phyloP scores from a whole-genome alignment of 2,329 filamentous ascomycete species.

The Penicillium sp. region DNA sequence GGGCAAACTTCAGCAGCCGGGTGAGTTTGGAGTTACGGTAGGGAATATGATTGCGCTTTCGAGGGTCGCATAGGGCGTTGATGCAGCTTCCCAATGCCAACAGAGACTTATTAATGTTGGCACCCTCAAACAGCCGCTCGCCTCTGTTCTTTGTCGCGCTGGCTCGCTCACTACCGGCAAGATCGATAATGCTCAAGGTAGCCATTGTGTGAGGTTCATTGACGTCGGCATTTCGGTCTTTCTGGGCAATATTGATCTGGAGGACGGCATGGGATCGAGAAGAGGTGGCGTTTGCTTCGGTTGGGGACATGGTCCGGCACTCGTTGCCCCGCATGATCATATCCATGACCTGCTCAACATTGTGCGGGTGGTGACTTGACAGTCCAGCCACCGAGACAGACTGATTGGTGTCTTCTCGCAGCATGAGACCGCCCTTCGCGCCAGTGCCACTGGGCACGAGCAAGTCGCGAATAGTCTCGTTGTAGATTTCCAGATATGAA shows the following conservation, averaged over 20 bases:
- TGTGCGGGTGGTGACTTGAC: slow-evolving; percentile 83
- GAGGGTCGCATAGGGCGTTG: slow-evolving; percentile 90
- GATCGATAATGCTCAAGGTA: slow-evolving; percentile 94
- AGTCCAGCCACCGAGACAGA: slow-evolving; percentile 86
- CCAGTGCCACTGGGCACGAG: slow-evolving; percentile 77
- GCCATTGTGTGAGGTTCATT: slow-evolving; percentile 98
- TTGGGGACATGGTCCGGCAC: slow-evolving; percentile 90
- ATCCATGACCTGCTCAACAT: slow-evolving; percentile 97
- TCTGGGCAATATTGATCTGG: slow-evolving; percentile 92
- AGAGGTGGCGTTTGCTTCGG: slow-evolving; percentile 93
- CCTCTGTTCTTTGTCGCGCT: slow-evolving; percentile 96
- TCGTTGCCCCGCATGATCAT: slow-evolving; percentile 97
- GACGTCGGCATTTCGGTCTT: slow-evolving; percentile 85
- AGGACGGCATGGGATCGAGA: slow-evolving; percentile 95
- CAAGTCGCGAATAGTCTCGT: slow-evolving; percentile 94
- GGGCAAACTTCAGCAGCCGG: slow-evolving; percentile 88
- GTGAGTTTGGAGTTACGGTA: slow-evolving; percentile 98
- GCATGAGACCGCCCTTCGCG: slow-evolving; percentile 78
- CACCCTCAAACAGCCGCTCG: slow-evolving; percentile 83
- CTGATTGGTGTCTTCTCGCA: slow-evolving; percentile 91
- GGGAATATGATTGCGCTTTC: slow-evolving; percentile 88
- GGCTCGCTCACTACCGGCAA: slow-evolving; percentile 91
- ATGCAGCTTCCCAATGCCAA: slow-evolving; percentile 94
- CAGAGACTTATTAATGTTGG: slow-evolving; percentile 98
- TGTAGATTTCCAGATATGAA: slow-evolving; percentile 97